A percentile compares a stretch with the other conserved stretches of the same genome.
These are phyloP conservation scores for Bathelium albidoporum DNA, from an alignment of 495 filamentous ascomycete genomes.

Conservation along the genomic window DNA sequence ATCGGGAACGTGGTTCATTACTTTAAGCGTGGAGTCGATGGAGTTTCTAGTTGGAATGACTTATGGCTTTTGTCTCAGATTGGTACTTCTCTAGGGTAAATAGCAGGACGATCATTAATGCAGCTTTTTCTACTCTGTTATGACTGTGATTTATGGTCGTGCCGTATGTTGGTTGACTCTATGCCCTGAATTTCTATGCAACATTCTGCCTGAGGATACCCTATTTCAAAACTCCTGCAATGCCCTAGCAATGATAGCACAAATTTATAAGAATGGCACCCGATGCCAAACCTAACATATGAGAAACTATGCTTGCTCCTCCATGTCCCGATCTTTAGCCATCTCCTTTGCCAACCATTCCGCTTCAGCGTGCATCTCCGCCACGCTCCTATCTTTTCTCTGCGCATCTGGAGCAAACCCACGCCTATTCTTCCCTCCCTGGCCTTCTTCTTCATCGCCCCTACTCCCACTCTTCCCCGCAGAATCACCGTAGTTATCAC, in stretches of 20 bases:
- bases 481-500: not conserved
- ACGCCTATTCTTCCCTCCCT: constrained; percentile 28
- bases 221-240: not conserved
- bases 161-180: no score
- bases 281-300: not conserved
- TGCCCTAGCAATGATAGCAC: not conserved
- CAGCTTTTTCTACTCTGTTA: no score
- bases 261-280: no score
- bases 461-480: constrained; percentile 14
- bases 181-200: no score
- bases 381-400: constrained; percentile 55
- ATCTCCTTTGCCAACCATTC: constrained; percentile 50
- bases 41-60: no score
- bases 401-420: constrained; percentile 53
- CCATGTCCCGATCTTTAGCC: constrained; percentile 27
- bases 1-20: no score
- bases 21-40: no score
- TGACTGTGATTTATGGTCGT: no score
- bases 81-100: no score
- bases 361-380: constrained; percentile 77
- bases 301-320: not conserved
- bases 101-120: no score
- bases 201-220: no score
- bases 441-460: constrained; percentile 12
- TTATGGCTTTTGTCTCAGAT: no score